Evolutionary conservation across 495 filamentous ascomycete species (phyloP).

Genomic region (Xanthoparmelia taractica): DNA sequence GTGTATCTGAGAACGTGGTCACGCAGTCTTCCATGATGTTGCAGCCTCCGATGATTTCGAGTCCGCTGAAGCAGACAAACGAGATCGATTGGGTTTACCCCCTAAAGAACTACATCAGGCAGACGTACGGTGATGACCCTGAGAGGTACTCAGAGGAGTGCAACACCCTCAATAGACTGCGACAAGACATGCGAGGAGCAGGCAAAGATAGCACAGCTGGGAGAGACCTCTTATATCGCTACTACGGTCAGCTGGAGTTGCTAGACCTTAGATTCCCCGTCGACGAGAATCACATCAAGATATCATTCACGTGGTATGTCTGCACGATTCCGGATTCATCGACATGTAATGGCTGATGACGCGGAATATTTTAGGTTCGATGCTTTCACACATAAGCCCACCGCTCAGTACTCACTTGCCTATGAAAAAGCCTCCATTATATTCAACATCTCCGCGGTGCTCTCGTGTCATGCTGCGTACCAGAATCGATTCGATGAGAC

Average conservation of each 20-base stretch:
- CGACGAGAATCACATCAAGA: slow-evolving; percentile 98
- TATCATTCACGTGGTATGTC: slow-evolving; percentile 90
- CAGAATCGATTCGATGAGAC: slow-evolving; percentile 87
- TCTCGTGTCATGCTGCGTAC: slow-evolving; percentile 91
- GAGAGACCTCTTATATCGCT: slow-evolving; percentile 87
- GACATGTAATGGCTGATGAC: slow-evolving; percentile 12
- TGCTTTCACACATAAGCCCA: slow-evolving; percentile 94
- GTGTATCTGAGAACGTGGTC: background rate
- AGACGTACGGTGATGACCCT: slow-evolving; percentile 92
- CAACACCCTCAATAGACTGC: slow-evolving; percentile 86
- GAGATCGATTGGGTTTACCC: slow-evolving; percentile 97
- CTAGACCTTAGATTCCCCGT: slow-evolving; percentile 92
- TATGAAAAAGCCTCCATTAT: slow-evolving; percentile 99
- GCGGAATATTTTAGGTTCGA: slow-evolving; percentile 63
- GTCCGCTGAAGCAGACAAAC: slow-evolving; percentile 94
- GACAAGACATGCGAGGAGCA: slow-evolving; percentile 97
- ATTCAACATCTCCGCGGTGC: slow-evolving; percentile 96
- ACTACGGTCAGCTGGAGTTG: slow-evolving; percentile 94
- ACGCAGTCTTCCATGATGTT: slow-evolving; percentile 44
- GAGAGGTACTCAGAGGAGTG: slow-evolving; percentile 93
- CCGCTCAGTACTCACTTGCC: slow-evolving; percentile 89
- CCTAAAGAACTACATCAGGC: slow-evolving; percentile 85
- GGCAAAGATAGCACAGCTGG: slow-evolving; percentile 95
- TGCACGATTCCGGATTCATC: background rate
- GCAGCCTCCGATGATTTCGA: slow-evolving; percentile 85